A percentile compares a stretch with the other conserved stretches of the same genome.
Conservation (phyloP, 192 early-diverging fungal genomes). For the Dissophora ornata region DNA sequence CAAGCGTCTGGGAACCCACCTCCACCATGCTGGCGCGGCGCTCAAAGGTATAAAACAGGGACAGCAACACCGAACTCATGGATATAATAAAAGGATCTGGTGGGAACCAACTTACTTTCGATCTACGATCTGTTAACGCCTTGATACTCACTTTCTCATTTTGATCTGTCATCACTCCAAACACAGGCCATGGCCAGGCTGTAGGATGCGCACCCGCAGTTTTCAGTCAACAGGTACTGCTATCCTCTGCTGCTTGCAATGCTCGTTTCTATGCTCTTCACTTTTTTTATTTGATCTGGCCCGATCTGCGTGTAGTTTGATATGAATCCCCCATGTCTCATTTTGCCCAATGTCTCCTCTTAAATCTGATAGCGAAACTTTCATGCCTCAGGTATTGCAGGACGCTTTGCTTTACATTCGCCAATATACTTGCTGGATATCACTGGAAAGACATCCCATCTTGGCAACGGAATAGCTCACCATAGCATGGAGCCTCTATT, state of each 20-base stretch:
- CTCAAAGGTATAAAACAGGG: constrained; percentile 24
- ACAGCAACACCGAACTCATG: too few relatives aligned
- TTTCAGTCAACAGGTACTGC: constrained; percentile 45
- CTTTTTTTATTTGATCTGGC: background rate
- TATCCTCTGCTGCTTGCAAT: too few relatives aligned
- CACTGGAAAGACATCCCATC: too few relatives aligned
- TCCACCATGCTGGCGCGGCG: constrained; percentile 10
- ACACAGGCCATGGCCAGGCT: constrained; percentile 37
- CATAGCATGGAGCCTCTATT: too few relatives aligned
- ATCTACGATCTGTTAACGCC: background rate
- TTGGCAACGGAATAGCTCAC: constrained; percentile 7
- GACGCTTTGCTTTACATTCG: too few relatives aligned
- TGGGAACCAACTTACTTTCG: background rate
- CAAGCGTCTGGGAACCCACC: constrained; percentile 20
- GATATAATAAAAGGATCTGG: too few relatives aligned
- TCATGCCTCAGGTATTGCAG: constrained; percentile 42
- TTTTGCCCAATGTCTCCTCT: too few relatives aligned
- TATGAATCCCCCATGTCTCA: too few relatives aligned
- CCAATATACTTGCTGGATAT: too few relatives aligned
- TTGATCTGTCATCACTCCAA: background rate
- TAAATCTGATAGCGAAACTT: constrained; percentile 30
- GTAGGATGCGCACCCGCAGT: constrained; percentile 42
- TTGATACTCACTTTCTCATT: background rate
- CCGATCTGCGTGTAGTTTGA: too few relatives aligned
- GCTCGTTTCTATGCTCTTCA: background rate